Base-by-base conservation (phyloP, 495 filamentous ascomycete genomes). In the Venustampulla echinocandica region DNA sequence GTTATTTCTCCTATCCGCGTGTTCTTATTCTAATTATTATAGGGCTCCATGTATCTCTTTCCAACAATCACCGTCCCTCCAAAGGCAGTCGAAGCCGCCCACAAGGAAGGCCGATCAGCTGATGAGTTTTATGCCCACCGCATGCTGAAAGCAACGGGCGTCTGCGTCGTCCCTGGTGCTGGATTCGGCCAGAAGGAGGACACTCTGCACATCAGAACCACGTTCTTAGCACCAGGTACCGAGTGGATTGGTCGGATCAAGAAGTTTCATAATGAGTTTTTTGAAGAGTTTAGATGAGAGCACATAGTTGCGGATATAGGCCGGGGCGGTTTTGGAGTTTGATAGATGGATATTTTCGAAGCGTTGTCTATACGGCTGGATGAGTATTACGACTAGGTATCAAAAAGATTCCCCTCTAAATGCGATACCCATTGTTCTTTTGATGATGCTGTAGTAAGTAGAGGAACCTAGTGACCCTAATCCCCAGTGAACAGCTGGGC, bases 1-100 rank as follows among this genome's bases (percentile, higher is more conserved):
- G 65, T 54, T 20, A 5, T 5, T 27, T 36, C 11, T 13, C 10
- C 4, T 14, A 27, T 22, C 4, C 27, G 10, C 45, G 45, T 42
- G 40, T 40, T 13, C 22, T 43, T 43, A 38, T 34, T 35, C 30
- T 47, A 44, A 55, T 41, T 6, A n/a, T 25, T 25, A 13, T 66
- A 94, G 76, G 92, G 92, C 20, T 77, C 82, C 53, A 98, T 98
- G 92, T 98, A 98, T 70, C 84, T 98, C 55, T 98, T 96, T 80
- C 92, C 92, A 3, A 87, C 85, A 40, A 94, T 98, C 66, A 75
- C 71, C 24, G 68, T 97, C 22, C 79, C 93, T 4, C 46, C 59
- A 28, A 83, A 82, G 63, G 93, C 90, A 36, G 61, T 82, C 50
- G 81, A 77, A 50, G 81, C 81, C 24, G 92, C 92, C 25, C 60